Conservation (phyloP, 2,329 filamentous ascomycete genomes). For the Aspergillus versicolor region DNA sequence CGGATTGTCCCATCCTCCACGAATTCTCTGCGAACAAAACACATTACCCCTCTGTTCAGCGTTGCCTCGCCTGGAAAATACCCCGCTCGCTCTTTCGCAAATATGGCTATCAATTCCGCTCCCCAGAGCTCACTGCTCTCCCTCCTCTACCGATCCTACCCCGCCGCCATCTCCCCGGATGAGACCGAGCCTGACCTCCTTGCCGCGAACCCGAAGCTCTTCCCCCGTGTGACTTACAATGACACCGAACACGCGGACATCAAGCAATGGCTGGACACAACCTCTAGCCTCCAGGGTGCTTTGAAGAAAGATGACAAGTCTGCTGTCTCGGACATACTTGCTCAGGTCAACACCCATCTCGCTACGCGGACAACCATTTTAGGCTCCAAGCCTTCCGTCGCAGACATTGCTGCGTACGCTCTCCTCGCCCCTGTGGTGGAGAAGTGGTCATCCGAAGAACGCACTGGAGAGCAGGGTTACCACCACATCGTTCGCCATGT, state of each 20-base stretch:
- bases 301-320: constrained; percentile 51
- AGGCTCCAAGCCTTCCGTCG: constrained; percentile 83
- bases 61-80: constrained; percentile 18
- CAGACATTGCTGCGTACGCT: constrained; percentile 81
- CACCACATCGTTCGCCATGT: constrained; percentile 89
- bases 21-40: constrained; percentile 7
- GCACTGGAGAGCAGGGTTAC: constrained; percentile 83
- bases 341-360: constrained; percentile 81
- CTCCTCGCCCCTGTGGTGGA: constrained; percentile 73
- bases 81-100: constrained; percentile 22
- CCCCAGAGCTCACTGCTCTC: constrained; percentile 45
- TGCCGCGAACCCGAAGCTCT: constrained; percentile 60
- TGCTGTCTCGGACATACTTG: constrained; percentile 64
- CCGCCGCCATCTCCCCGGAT: constrained; percentile 38
- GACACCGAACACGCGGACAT: constrained; percentile 81
- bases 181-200: constrained; percentile 44
- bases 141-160: constrained; percentile 47
- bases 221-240: constrained; percentile 69
- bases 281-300: constrained; percentile 65
- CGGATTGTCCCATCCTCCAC: constrained; percentile 14
- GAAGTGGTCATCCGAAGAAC: constrained; percentile 79
- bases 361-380: constrained; percentile 85
- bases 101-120: constrained; percentile 30
- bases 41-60: constrained; percentile 28
- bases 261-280: constrained; percentile 81